These are phyloP conservation scores for Sporopachydermia quercuum DNA, from an alignment of 805 yeast species.

Conservation along the genomic window DNA sequence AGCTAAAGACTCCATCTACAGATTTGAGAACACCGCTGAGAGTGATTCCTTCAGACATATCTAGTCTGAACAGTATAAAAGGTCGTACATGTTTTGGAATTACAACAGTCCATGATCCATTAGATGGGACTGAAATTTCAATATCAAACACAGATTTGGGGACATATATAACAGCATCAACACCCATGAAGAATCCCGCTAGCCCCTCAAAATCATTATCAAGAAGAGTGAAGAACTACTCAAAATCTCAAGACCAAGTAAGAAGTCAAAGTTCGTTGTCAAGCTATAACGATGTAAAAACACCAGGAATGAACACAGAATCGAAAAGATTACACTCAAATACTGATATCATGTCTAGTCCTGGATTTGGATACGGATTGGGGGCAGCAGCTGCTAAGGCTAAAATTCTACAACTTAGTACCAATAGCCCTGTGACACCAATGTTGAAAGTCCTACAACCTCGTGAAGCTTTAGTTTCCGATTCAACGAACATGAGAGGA, in stretches of 20 bases:
- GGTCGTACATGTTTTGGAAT: conserved; percentile 1
- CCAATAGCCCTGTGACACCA: too few relatives aligned
- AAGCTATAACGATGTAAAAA: too few relatives aligned
- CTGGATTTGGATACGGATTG: conserved; percentile 10
- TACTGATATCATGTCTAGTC: conserved; percentile 4
- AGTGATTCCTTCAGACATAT: conserved; percentile 4
- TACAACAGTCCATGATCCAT: conserved; percentile 2
- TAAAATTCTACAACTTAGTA: conserved; percentile 8
- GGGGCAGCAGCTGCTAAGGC: conserved; percentile 18
- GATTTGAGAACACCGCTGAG: conserved; percentile 4
- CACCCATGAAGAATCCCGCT: conserved; percentile 5
- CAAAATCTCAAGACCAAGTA: conserved; percentile 6
- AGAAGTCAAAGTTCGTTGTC: conserved; percentile 5
- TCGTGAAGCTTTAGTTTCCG: too few relatives aligned
- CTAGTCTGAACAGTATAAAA: conserved; percentile 2
- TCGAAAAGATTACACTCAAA: conserved; percentile 5
- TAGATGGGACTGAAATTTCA: neutral
- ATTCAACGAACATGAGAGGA: too few relatives aligned
- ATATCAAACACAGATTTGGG: conserved; percentile 3
- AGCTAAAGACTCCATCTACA: conserved; percentile 7
- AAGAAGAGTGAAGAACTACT: neutral
- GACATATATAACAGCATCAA: conserved; percentile 6
- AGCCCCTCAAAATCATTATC: conserved; percentile 4
- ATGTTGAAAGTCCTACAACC: too few relatives aligned
- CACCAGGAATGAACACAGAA: conserved; percentile 6